A percentile compares a stretch with the other conserved stretches of the same genome.
Evolutionary conservation across 208 protist species (phyloP).

Genomic region (Lotmaria passim): DNA sequence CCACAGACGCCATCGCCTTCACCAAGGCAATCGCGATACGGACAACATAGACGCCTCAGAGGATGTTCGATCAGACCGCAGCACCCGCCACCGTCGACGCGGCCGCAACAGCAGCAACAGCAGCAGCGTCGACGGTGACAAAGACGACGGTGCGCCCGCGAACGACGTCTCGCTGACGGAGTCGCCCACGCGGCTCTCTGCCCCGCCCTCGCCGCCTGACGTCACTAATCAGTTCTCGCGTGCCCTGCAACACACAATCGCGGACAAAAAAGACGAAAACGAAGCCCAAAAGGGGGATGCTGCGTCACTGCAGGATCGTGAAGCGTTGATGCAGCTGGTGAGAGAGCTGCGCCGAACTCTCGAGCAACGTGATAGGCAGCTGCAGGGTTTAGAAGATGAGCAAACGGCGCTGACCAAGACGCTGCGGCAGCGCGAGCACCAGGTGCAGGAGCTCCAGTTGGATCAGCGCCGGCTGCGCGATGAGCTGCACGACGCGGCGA

Average conservation of each 20-base stretch:
- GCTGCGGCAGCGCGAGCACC: constrained; percentile 17
- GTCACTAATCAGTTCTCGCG: neutral
- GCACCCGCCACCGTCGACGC: too few species aligned
- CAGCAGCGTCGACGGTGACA: neutral
- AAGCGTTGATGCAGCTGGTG: neutral
- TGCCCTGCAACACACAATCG: constrained; percentile 4
- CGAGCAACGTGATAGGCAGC: constrained; percentile 17
- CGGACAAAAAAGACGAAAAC: too few species aligned
- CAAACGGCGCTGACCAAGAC: constrained; percentile 4
- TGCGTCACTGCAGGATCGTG: neutral
- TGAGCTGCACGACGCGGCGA: constrained; percentile 1
- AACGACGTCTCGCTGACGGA: neutral
- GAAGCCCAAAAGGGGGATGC: neutral
- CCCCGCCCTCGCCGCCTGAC: constrained; percentile 7
- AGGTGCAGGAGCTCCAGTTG: constrained; percentile 7
- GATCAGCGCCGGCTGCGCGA: neutral
- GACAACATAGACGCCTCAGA: too few species aligned
- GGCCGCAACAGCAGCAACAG: too few species aligned
- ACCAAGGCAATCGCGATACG: too few species aligned
- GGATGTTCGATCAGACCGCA: too few species aligned
- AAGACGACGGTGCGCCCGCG: neutral
- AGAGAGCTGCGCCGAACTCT: constrained; percentile 13
- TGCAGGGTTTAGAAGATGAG: constrained; percentile 11
- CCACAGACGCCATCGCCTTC: neutral
- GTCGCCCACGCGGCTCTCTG: neutral